phyloP scores from a whole-genome alignment of 352 stramenopile species.

The Peronosclerospora sorghi region DNA sequence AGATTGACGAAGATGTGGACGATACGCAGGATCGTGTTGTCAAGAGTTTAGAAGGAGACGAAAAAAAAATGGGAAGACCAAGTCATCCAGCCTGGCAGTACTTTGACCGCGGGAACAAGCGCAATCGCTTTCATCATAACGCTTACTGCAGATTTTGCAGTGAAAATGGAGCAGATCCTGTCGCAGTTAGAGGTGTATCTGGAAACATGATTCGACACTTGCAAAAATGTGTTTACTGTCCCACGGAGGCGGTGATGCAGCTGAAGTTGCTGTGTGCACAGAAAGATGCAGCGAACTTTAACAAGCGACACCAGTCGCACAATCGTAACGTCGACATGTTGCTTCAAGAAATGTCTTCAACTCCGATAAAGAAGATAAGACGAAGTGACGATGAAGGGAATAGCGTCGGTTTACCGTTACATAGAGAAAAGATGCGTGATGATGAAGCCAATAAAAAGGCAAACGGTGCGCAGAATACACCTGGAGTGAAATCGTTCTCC shows the following conservation, averaged over 20 bases:
- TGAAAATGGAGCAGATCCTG: conserved; percentile 36
- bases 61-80: conserved; percentile 64
- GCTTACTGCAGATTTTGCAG: conserved; percentile 65
- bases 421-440: neutral
- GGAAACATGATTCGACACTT: conserved; percentile 80
- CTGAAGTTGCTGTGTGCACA: conserved; percentile 55
- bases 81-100: conserved; percentile 70
- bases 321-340: conserved; percentile 27
- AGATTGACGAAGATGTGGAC: conserved; percentile 8
- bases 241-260: conserved; percentile 50
- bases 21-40: conserved; percentile 7
- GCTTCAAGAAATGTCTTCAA: conserved; percentile 17
- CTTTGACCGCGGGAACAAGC: conserved; percentile 65
- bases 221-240: conserved; percentile 70
- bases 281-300: conserved; percentile 62
- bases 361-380: conserved; percentile 19
- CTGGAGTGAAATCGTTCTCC: conserved; percentile 21
- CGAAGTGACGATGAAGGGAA: conserved; percentile 8
- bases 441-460: neutral
- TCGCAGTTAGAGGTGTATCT: conserved; percentile 51
- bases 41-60: conserved; percentile 22
- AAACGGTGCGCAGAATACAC: conserved; percentile 3
- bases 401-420: neutral
- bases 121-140: conserved; percentile 76
- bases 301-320: conserved; percentile 46